Evolutionary conservation across 768 basidiomycete species (phyloP).

Genomic region (Lactarius vividus): DNA sequence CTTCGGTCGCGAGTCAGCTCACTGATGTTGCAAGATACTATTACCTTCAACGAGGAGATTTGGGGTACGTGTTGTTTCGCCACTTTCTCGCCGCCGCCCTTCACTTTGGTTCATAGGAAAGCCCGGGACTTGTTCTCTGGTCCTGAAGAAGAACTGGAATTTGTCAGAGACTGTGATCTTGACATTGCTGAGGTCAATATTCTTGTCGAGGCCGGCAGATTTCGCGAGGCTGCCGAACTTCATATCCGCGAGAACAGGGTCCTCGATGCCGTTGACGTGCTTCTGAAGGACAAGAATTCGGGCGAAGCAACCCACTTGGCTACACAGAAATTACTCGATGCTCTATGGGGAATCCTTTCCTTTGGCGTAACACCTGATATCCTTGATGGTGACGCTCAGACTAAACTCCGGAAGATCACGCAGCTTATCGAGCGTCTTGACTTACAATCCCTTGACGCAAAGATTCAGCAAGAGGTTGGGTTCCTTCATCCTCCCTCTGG

Average conservation of each 20-base stretch:
- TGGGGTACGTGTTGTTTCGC: constrained; percentile 34
- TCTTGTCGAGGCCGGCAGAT: constrained; percentile 42
- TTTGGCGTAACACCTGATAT: constrained; percentile 32
- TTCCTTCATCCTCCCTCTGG: background rate
- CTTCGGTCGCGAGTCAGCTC: constrained; percentile 37
- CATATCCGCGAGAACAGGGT: constrained; percentile 43
- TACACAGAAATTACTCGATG: constrained; percentile 41
- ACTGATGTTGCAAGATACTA: constrained; percentile 44
- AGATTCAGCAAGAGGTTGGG: constrained; percentile 7
- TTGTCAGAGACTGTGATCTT: constrained; percentile 51
- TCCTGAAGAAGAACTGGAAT: constrained; percentile 54
- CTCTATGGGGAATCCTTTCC: constrained; percentile 46
- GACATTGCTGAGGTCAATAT: constrained; percentile 48
- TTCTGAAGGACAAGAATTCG: constrained; percentile 39
- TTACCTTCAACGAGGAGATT: constrained; percentile 42
- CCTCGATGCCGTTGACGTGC: constrained; percentile 45
- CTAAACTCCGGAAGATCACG: constrained; percentile 7
- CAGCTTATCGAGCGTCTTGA: constrained; percentile 8
- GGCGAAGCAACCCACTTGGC: constrained; percentile 37
- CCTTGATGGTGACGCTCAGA: background rate
- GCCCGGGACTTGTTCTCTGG: constrained; percentile 47
- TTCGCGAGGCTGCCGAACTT: constrained; percentile 52
- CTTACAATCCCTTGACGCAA: background rate
- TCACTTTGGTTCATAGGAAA: constrained; percentile 38
- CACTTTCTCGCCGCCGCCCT: too few relatives aligned